Evolutionary conservation across 352 stramenopile genomes (phyloP), one percentile per base, ranked within the genome.

Genomic region (Pythium dissotocum): DNA sequence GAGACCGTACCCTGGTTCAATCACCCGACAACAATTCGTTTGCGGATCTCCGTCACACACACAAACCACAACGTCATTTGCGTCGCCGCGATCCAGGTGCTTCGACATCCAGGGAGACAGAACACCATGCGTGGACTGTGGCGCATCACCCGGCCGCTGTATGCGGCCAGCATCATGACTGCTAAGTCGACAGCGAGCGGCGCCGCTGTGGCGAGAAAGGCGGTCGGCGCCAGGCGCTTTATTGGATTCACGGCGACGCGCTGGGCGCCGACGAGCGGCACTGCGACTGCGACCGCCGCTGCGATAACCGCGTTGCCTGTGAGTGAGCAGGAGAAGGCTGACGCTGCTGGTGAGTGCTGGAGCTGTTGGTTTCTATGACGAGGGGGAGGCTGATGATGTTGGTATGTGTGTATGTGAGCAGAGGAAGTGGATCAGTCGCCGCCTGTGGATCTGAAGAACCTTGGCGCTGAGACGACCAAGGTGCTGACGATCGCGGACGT

Each of bases 401-500:
- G 40, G 24, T 24, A n/a, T n/a, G n/a, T n/a, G 3, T 30, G 28
- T 30, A 3, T 30, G 28, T 30, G 28, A 30, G 3, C 28, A 58
- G 70, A 71, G 57, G 73, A 63, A 54, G 74, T 63, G 44, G 59
- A 66, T 14, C 32, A 49, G 35, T 60, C 54, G 40, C 58, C 60
- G 3, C 40, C 59, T 58, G 85, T 83, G 48, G 79, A 87, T 54
- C 58, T 90, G 36, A 71, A 72, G 21, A 78, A 80, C 12, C 69
- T 90, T 18, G 83, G 83, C 6, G 83, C 83, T 6, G 85, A 91
- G 66, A 82, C 82, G 30, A 77, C 77, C 46, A 87, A 85, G 61
- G 72, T 90, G 35, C 53, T 91, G 66, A 93, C 85, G 32, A 91
- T 93, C 61, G 80, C 83, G 0, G 83, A 93, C 44, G 83, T 93